Base-by-base conservation (phyloP, 805 yeast species). In the Monosporozyma servazzii region DNA sequence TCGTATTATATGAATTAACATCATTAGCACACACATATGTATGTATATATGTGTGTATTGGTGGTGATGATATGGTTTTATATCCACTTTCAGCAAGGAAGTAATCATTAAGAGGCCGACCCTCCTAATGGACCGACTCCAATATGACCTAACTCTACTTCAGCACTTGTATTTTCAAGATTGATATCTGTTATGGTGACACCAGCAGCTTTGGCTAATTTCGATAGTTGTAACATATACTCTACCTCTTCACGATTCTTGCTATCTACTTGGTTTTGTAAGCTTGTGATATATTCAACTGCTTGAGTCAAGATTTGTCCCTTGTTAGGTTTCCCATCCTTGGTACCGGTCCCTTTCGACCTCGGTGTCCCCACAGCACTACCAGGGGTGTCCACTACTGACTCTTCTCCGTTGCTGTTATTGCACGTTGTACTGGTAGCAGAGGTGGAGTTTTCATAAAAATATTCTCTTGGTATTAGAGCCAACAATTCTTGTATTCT, bases 251-350 rank as follows among this genome's bases (percentile, higher is more conserved):
- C 78, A 51, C 91, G 73, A 67, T 88, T 88, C 58, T 81, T 85
- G 51, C 79, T 80, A 63, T 88, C 96, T 53, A 88, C 87, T 52
- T 78, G 73, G 54, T 79, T 81, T 63, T 87, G 95, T 36, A 87
- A 66, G 54, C 69, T 70, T 53, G 78, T 81, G 42, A 86, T 78
- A 60, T 84, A 86, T 54, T 84, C 89, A 2, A 86, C 89, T 0
- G 88, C 78, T 60, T 83, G 85, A 8, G 87, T 77, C 53, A 86
- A 70, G 2, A 86, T 84, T 63, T 85, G 91, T 1, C 95, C 95
- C 67, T 86, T 86, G 61, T 85, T 86, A 0, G 95, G 95, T 57
- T 84, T 85, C 2, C 91, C 93, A 59, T 85, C 91, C 56, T 82
- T 84, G 0, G 91, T 85, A 0, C 91, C 91, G 5, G 79, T 72